These are phyloP conservation scores for Penstemon davidsonii DNA, from an alignment of 257 asterid genomes.

Conservation along the genomic window DNA sequence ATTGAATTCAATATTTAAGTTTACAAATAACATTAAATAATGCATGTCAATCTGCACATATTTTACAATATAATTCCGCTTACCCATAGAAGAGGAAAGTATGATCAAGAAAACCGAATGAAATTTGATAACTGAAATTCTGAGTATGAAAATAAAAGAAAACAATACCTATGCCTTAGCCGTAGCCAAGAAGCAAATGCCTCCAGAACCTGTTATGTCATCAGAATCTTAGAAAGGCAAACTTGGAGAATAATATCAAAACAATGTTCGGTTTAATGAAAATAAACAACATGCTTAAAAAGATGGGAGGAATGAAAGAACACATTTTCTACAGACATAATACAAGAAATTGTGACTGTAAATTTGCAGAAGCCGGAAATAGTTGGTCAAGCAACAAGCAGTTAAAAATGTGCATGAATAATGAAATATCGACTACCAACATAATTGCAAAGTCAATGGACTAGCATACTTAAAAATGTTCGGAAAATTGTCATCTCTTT, in stretches of 20 bases:
- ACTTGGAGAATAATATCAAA: conserved; percentile 23
- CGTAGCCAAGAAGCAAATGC: conserved; percentile 99
- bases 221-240: conserved; percentile 29
- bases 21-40: conserved; percentile 16
- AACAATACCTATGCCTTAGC: conserved; percentile 78
- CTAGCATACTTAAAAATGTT: not conserved
- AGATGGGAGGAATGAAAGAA: no score
- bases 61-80: conserved; percentile 2
- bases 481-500: not conserved
- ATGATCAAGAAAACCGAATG: conserved; percentile 16
- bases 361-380: conserved; percentile 27
- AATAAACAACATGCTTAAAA: no score
- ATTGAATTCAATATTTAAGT: no score
- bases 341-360: not conserved
- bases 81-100: not conserved
- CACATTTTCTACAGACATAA: no score
- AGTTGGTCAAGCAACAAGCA: conserved; percentile 2
- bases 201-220: conserved; percentile 80
- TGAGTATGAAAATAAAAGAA: conserved; percentile 14
- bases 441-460: conserved; percentile 14
- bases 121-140: conserved; percentile 21
- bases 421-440: conserved; percentile 13
- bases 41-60: conserved; percentile 1
- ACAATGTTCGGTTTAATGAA: not conserved
- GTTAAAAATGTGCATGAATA: conserved; percentile 1